A percentile compares a stretch with the other conserved stretches of the same genome.
Evolutionary conservation across 768 basidiomycete species (phyloP).

Genomic region (Daedaleopsis nitida): DNA sequence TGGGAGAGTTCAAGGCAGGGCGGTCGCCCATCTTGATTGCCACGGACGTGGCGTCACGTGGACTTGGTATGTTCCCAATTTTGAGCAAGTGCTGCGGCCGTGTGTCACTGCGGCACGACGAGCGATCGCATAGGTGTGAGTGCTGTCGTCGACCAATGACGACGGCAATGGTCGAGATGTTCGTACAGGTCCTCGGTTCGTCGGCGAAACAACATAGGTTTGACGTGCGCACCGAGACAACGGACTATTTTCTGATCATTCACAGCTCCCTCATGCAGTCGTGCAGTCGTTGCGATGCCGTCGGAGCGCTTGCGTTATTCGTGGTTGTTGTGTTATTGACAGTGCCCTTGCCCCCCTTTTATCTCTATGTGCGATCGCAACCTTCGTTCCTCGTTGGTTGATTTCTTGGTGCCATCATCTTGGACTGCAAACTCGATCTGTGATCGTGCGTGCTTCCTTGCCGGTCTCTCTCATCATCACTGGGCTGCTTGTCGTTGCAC

Average conservation of each 20-base stretch:
- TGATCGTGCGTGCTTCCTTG: constrained; percentile 25
- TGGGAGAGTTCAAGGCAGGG: constrained; percentile 97
- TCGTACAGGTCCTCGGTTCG: constrained; percentile 39
- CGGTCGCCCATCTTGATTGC: constrained; percentile 97
- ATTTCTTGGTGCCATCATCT: constrained; percentile 11
- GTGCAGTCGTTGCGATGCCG: constrained; percentile 39
- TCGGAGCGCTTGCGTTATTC: constrained; percentile 54
- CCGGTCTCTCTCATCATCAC: constrained; percentile 30
- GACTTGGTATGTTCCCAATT: constrained; percentile 87
- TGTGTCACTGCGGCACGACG: constrained; percentile 33
- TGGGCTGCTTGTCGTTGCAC: constrained; percentile 37
- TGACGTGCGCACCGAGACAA: constrained; percentile 32
- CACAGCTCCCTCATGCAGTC: constrained; percentile 35
- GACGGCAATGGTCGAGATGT: constrained; percentile 16
- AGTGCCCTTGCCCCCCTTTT: constrained; percentile 38
- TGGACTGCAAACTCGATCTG: neutral
- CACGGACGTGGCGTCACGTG: constrained; percentile 99
- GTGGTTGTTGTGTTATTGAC: constrained; percentile 43
- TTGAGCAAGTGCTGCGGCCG: constrained; percentile 49
- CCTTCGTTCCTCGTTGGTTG: constrained; percentile 12
- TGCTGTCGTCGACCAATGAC: constrained; percentile 13
- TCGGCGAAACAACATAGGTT: constrained; percentile 35
- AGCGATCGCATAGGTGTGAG: constrained; percentile 26
- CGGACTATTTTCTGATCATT: constrained; percentile 28
- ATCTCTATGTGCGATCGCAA: constrained; percentile 26